Conservation (phyloP, 2,329 filamentous ascomycete genomes). For the Ceratocystis lukuohia region DNA sequence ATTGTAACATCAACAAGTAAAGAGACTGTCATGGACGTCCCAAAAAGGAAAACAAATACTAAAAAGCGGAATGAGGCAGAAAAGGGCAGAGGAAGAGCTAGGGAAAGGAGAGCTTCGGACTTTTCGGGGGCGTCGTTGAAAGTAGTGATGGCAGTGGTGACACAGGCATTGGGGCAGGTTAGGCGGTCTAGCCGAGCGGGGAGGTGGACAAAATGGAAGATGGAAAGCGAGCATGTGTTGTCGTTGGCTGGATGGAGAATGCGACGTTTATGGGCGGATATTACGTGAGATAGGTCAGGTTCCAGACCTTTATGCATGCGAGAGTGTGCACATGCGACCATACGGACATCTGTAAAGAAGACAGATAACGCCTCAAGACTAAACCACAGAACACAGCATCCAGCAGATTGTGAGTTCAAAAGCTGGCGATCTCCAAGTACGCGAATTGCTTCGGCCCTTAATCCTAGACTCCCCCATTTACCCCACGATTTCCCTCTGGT, state of each 20-base stretch:
- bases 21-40: background rate
- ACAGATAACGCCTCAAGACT: no score
- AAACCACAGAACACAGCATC: no score
- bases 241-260: background rate
- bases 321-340: background rate
- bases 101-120: background rate
- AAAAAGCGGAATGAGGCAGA: background rate
- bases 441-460: no score
- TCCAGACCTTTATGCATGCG: background rate
- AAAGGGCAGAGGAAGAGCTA: background rate
- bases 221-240: no score
- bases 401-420: no score
- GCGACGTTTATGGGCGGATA: background rate
- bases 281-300: background rate
- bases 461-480: background rate
- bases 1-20: background rate
- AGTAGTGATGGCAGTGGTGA: background rate
- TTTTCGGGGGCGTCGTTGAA: background rate
- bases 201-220: no score
- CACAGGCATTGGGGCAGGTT: background rate
- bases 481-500: background rate
- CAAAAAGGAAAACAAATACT: background rate
- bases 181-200: background rate
- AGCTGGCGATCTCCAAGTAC: no score
- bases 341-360: background rate